Base-by-base conservation (phyloP, 768 basidiomycete genomes). In the Suillus luteus region DNA sequence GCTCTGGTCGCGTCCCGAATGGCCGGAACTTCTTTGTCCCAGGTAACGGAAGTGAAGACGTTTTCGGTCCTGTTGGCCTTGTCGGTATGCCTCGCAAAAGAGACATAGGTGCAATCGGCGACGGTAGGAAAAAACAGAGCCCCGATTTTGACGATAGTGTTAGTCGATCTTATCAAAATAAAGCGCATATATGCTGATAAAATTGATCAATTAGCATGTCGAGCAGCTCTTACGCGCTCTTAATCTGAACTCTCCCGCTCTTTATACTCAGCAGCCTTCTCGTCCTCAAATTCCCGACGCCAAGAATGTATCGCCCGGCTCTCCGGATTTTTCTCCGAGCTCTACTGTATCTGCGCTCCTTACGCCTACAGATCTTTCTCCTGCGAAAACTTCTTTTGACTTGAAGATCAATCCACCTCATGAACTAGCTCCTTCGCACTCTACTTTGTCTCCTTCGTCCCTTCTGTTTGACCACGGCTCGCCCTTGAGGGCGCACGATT, bases 151-250 rank as follows among this genome's bases (percentile, higher is more conserved):
- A 84, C 46, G 83, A 87, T 67, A 80, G 76, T 63, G 69, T 68
- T 66, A 62, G 73, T 73, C 69, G 71, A 67, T 66, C 70, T 65
- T 62, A 51, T 59, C 19, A 35, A n/a, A 61, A 71, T 65, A 9
- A 0, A 15, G 63, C 71, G 71, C 72, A 72, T 75, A 76, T 73
- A 76, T 63, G 67, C 73, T 71, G 72, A 40, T 35, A 9, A 33
- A 17, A 38, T 19, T n/a, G 3, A 44, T 33, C 24, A 8, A n/a
- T 10, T 65, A 92, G 90, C 88, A 91, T 71, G 88, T 93, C 64
- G 91, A 91, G 70, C 90, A 92, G 77, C 83, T 93, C 52, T 80
- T 93, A 61, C 87, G 92, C 46, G 86, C 90, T 15, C 80, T 93
- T 57, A 89, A 93, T 71, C 86, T 93, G 68, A 88, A 87, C 71